These are phyloP conservation scores for Eucalyptus decipiens DNA, from an alignment of 345 rosid genomes.

Conservation along the genomic window DNA sequence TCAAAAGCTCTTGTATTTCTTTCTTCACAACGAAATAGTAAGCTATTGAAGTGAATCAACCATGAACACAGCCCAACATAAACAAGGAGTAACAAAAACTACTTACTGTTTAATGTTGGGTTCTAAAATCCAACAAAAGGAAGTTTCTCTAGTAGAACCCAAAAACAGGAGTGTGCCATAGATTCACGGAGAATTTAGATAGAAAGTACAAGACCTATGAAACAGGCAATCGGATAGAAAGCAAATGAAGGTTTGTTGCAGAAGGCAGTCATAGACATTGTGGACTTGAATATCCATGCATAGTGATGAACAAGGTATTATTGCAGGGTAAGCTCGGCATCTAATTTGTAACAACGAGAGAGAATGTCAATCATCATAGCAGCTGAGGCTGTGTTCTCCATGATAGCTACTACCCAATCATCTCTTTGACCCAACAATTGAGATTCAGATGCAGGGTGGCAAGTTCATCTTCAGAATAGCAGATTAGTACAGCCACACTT, in stretches of 20 bases:
- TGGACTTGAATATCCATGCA: not conserved
- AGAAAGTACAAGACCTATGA: no score
- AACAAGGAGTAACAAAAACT: not conserved
- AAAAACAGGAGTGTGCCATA: no score
- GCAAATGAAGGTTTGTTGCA: no score
- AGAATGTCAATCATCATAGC: not conserved
- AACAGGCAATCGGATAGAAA: no score
- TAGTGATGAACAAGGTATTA: not conserved
- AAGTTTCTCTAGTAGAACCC: no score
- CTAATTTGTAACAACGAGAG: not conserved
- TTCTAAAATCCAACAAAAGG: no score
- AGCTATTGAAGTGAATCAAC: not conserved
- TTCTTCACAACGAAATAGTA: not conserved
- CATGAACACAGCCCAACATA: not conserved
- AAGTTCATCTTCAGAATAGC: not conserved
- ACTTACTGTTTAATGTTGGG: no score
- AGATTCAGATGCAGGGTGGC: not conserved
- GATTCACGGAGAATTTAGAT: no score
- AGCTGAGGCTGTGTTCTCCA: not conserved
- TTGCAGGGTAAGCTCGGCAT: no score
- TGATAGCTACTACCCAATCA: not conserved
- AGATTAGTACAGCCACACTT: accelerated
- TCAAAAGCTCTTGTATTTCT: no score
- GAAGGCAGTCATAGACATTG: not conserved
- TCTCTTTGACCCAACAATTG: not conserved